These are phyloP conservation scores for Aspergillus haitiensis DNA, from an alignment of 495 filamentous ascomycete genomes.

Conservation along the genomic window DNA sequence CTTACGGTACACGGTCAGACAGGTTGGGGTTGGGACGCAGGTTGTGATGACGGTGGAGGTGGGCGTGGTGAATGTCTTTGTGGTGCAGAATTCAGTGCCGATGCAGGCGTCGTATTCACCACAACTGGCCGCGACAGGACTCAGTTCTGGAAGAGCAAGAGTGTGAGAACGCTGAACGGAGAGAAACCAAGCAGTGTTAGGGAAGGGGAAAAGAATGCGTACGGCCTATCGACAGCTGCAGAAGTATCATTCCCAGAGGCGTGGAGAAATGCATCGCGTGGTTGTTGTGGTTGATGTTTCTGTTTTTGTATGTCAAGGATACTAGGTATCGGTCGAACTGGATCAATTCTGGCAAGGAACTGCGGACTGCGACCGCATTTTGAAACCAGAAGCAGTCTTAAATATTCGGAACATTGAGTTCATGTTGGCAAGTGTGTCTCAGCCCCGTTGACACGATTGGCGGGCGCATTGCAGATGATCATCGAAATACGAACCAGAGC, in stretches of 20 bases:
- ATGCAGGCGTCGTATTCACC: slow-evolving; percentile 32
- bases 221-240: slow-evolving; percentile 16
- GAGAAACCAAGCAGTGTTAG: not conserved
- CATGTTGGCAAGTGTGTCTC: slow-evolving; percentile 14
- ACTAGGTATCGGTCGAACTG: not conserved
- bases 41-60: slow-evolving; percentile 34
- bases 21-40: slow-evolving; percentile 37
- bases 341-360: not conserved
- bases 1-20: slow-evolving; percentile 36
- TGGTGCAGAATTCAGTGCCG: slow-evolving; percentile 34
- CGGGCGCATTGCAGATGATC: slow-evolving; percentile 22
- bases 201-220: not conserved
- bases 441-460: slow-evolving; percentile 11
- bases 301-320: not conserved
- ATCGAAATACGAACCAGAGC: slow-evolving; percentile 21
- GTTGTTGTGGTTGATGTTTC: not conserved
- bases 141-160: slow-evolving; percentile 15
- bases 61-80: slow-evolving; percentile 31
- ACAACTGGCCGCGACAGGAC: slow-evolving; percentile 15
- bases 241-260: slow-evolving; percentile 4
- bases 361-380: too few relatives aligned
- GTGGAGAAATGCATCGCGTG: slow-evolving; percentile 22
- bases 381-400: not conserved
- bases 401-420: slow-evolving; percentile 5
- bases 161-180: not conserved